Percentiles rank a stretch among this genome's conserved stretches.
phyloP scores from a whole-genome alignment of 495 filamentous ascomycete species.

The Aspergillus hancockii region DNA sequence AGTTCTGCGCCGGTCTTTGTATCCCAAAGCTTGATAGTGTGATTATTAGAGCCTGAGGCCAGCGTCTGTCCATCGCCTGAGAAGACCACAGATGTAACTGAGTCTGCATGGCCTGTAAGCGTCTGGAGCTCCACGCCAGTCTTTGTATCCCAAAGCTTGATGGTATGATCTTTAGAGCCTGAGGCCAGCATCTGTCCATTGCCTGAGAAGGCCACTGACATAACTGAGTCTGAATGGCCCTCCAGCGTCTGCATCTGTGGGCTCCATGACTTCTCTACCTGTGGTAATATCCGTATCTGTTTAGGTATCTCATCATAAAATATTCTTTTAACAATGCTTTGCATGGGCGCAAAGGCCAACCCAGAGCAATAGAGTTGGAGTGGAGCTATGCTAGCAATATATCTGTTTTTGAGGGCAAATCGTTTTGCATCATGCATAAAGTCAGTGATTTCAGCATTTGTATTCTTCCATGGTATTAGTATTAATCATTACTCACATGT shows the following conservation, averaged over 20 bases:
- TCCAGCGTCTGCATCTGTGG: constrained; percentile 20
- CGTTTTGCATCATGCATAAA: constrained; percentile 37
- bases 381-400: constrained; percentile 30
- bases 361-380: constrained; percentile 16
- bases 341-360: constrained; percentile 17
- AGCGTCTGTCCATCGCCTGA: constrained; percentile 14
- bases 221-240: too few relatives aligned
- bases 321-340: constrained; percentile 6
- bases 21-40: constrained; percentile 28
- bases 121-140: too few relatives aligned
- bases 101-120: too few relatives aligned
- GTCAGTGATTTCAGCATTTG: constrained; percentile 16
- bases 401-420: constrained; percentile 31
- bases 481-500: background rate
- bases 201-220: too few relatives aligned
- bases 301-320: constrained; percentile 8
- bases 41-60: constrained; percentile 21
- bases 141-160: too few relatives aligned
- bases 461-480: constrained; percentile 9
- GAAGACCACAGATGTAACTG: constrained; percentile 13
- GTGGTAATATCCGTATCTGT: constrained; percentile 1
- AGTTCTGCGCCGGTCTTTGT: constrained; percentile 1
- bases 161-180: too few relatives aligned
- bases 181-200: too few relatives aligned
- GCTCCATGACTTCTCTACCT: constrained; percentile 7